phyloP scores from a whole-genome alignment of 2,329 filamentous ascomycete genomes.

The Trichoderma brevicompactum region DNA sequence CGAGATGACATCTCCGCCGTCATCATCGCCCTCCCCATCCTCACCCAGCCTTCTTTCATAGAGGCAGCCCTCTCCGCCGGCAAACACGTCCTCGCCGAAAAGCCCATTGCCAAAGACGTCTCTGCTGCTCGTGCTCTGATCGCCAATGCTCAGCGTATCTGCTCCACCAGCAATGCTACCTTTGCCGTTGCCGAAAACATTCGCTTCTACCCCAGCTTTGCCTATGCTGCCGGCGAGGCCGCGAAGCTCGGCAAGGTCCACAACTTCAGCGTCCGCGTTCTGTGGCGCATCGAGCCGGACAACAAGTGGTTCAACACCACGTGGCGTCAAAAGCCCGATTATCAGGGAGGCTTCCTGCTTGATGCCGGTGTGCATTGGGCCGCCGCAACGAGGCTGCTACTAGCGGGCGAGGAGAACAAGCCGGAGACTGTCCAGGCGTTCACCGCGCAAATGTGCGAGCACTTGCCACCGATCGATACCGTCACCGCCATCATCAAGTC shows the following conservation, averaged over 20 bases:
- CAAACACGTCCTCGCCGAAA: slow-evolving; percentile 73
- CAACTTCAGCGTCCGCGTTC: slow-evolving; percentile 53
- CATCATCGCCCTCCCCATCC: slow-evolving; percentile 66
- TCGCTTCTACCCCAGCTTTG: slow-evolving; percentile 63
- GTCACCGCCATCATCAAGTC: slow-evolving; percentile 63
- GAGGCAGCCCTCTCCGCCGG: slow-evolving; percentile 63
- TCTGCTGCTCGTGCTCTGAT: slow-evolving; percentile 49
- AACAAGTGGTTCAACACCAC: slow-evolving; percentile 56
- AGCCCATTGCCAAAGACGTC: slow-evolving; percentile 67
- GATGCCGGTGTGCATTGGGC: slow-evolving; percentile 77
- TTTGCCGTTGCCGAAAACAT: slow-evolving; percentile 75
- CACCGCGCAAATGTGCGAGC: slow-evolving; percentile 56
- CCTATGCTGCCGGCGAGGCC: slow-evolving; percentile 54
- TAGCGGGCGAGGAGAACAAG: slow-evolving; percentile 49
- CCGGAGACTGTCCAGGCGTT: slow-evolving; percentile 57
- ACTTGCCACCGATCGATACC: slow-evolving; percentile 69
- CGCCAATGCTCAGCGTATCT: slow-evolving; percentile 39
- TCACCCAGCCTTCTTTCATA: slow-evolving; percentile 62
- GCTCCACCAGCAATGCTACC: slow-evolving; percentile 40
- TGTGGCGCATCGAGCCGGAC: slow-evolving; percentile 42
- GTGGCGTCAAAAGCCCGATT: slow-evolving; percentile 70
- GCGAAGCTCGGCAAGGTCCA: slow-evolving; percentile 39
- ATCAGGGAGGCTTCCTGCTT: slow-evolving; percentile 77
- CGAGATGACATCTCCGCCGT: slow-evolving; percentile 60
- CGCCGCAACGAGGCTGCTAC: slow-evolving; percentile 64